A percentile compares a stretch with the other conserved stretches of the same genome.
phyloP scores from a whole-genome alignment of 2,329 filamentous ascomycete species.

The Botryotinia globosa region DNA sequence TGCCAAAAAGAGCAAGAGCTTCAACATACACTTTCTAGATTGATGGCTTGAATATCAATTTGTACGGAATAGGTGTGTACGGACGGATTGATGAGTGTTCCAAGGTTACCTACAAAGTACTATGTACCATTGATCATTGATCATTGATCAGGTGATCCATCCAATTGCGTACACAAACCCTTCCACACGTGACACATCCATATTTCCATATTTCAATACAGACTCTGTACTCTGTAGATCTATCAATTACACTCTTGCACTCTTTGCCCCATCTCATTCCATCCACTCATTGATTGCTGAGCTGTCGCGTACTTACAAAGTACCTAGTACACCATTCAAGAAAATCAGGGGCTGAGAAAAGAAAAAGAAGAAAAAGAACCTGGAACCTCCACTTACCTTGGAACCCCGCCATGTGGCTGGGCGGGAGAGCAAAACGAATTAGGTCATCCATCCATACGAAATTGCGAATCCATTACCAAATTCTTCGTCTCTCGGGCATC shows the following conservation, averaged over 20 bases:
- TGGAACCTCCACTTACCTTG: no score
- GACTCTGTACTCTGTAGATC: neutral
- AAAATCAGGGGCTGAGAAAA: neutral
- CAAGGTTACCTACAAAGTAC: no score
- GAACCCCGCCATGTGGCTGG: slow-evolving; percentile 1
- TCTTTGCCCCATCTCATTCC: neutral
- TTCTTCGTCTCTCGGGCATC: neutral
- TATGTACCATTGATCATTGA: neutral
- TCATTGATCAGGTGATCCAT: neutral
- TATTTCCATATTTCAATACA: neutral
- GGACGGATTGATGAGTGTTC: neutral
- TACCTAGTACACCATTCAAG: no score
- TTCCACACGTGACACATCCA: neutral
- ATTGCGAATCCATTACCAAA: neutral
- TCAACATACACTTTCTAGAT: neutral
- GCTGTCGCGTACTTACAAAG: neutral
- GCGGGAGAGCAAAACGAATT: neutral
- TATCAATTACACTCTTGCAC: no score
- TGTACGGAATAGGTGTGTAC: neutral
- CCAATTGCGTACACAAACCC: neutral
- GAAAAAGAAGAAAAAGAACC: no score
- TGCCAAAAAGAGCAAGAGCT: neutral
- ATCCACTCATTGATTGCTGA: neutral
- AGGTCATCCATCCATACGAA: no score
- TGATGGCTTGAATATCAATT: neutral